Evolutionary conservation across 75 land plant species (phyloP), one percentile per base, ranked within the genome.

Genomic region (Picea sitchensis): DNA sequence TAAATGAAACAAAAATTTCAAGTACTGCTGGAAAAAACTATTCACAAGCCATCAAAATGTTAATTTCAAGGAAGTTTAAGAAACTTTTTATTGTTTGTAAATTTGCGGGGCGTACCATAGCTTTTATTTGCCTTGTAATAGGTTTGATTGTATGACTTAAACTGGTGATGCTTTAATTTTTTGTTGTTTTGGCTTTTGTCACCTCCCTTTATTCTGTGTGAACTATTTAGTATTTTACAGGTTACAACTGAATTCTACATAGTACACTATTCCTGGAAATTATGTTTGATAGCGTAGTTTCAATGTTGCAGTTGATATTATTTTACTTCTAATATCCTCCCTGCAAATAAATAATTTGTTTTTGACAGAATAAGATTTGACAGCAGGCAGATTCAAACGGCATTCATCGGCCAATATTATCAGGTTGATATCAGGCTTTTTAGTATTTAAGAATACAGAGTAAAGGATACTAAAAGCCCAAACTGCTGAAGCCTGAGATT

Each of bases 1-100:
- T 38, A 17, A 69, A 30, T 69, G 73, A 69, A 69, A 17, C 73
- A 69, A 65, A 69, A 38, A 17, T 38, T 69, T 38, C 73, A 69
- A 69, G 73, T 38, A 17, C 41, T 38, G 18, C n/a, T 14, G 7
- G 17, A 69, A 69, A 38, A 38, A 36, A 14, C 7, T 30, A 64
- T 14, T 3, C 17, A 34, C 72, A 68, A 34, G 54, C 38, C 68
- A 32, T 65, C 38, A 41, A 30, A 34, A 68, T 15, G 15, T 68
- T 68, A 17, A 13, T 69, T 38, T 44, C n/a, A 69, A 17, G 47
- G 47, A 36, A 38, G 4, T 1, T 69, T 69, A 18, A 38, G 36
- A 30, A 32, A 18, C 47, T 9, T 68, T 14, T 69, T 67, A 17
- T 32, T 30, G 14, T 69, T 38, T 38, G 7, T 7, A 38, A 69